phyloP scores from a whole-genome alignment of 1,284 basidiomycete species.

The Laetiporus sulphureus region DNA sequence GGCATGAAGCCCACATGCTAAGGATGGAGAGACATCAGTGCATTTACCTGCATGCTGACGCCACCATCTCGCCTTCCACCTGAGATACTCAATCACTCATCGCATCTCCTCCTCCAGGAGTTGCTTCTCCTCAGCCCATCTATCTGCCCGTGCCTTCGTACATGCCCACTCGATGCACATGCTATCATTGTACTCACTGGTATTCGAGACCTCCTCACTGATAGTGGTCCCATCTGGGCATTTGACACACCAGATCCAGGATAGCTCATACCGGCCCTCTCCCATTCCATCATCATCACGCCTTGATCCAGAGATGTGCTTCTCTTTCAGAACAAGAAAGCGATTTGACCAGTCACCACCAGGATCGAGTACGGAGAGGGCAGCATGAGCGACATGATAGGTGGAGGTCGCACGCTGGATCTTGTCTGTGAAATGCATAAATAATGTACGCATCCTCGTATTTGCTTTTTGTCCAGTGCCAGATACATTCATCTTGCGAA shows the following conservation, averaged over 20 bases:
- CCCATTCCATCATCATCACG: background rate
- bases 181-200: background rate
- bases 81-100: constrained; percentile 5
- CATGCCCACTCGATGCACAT: constrained; percentile 12
- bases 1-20: background rate
- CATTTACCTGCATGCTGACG: background rate
- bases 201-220: background rate
- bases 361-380: background rate
- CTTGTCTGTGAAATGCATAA: background rate
- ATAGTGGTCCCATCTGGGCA: background rate
- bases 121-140: constrained; percentile 13
- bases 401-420: background rate
- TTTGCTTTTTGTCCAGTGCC: constrained; percentile 1
- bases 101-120: constrained; percentile 14
- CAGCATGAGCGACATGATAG: background rate
- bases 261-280: constrained; percentile 7
- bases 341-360: background rate
- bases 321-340: background rate
- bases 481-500: constrained; percentile 1
- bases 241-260: constrained; percentile 13
- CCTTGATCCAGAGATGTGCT: background rate
- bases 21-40: background rate
- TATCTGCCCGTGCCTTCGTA: constrained; percentile 4
- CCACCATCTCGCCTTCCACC: constrained; percentile 12
- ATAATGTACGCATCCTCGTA: background rate